Evolutionary conservation across 352 stramenopile species (phyloP), one percentile per base, ranked within the genome.

Genomic region (Globisporangium splendens): DNA sequence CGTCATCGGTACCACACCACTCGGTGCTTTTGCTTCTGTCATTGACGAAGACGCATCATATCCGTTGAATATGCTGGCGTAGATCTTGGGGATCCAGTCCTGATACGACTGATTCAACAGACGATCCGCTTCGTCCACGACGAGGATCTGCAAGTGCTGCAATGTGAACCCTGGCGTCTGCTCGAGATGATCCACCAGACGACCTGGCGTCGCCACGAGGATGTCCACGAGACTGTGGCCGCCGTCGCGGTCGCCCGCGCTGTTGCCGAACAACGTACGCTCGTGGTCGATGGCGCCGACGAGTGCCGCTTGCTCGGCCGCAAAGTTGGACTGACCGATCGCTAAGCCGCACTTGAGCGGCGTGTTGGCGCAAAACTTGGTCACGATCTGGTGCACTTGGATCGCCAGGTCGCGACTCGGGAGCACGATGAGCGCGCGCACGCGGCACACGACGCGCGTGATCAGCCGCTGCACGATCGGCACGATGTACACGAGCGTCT

Each of bases 31-130:
- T 8, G 61, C 61, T 31, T 72, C 58, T 8, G 46, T 62, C 22
- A 78, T 69, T 38, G 79, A 65, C 3, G 14, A 3, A 13, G 41
- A 22, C 18, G 79, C 69, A 8, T 87, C 76, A 31, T 87, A 76
- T 14, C 75, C 77, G 48, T 80, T 78, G 57, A 91, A 95, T 47
- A 93, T 81, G 66, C 81, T 92, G 21, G 76, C 77, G 54, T 95
- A 93, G 21, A 99, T 87, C 68, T 96, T 93, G 13, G 79, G 65
- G 48, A 99, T 96, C 96, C 95, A 99, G 75, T 98, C 95, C 65
- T 99, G 95, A 73, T 99, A 99, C 52, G 85, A 93, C 76, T 99
- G 95, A 64, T 96, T 98, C 53, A 99, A 66, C 50, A 99, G 76
- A 18, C 96, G 78, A 72, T 99, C 97, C 0, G 96, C 96, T 76